phyloP scores from a whole-genome alignment of 163 green algal genomes.

The Scenedesmus sp. region DNA sequence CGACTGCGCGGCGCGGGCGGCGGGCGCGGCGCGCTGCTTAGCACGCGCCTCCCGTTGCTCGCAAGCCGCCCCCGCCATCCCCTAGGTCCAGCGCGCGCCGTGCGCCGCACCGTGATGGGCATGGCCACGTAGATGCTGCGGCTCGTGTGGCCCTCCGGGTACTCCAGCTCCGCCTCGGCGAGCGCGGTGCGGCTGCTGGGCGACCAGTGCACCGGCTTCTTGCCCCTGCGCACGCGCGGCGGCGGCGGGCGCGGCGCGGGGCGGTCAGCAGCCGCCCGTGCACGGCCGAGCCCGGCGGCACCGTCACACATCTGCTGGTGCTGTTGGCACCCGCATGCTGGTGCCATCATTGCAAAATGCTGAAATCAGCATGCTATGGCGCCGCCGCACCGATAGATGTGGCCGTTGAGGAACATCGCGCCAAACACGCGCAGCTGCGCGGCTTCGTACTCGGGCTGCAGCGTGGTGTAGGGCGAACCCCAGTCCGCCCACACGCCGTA shows the following conservation, averaged over 20 bases:
- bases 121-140: conserved; percentile 90
- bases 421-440: conserved; percentile 95
- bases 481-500: conserved; percentile 97
- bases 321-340: background rate
- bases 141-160: conserved; percentile 96
- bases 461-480: conserved; percentile 95
- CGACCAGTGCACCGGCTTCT: conserved; percentile 97
- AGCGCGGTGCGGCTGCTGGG: conserved; percentile 94
- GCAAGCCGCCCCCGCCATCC: too few relatives aligned
- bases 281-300: background rate
- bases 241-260: background rate
- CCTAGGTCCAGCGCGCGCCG: too few relatives aligned
- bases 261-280: conserved; percentile 19
- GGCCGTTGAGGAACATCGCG: conserved; percentile 96
- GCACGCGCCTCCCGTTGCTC: too few relatives aligned
- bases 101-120: conserved; percentile 59
- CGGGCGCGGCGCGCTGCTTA: too few relatives aligned
- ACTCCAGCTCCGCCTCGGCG: conserved; percentile 99
- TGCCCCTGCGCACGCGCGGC: conserved; percentile 60
- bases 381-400: conserved; percentile 91
- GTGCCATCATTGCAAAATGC: background rate
- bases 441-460: conserved; percentile 94
- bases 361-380: background rate
- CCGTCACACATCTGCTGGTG: background rate
- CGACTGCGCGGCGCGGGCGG: too few relatives aligned